Evolutionary conservation across 2,329 filamentous ascomycete species (phyloP).

Genomic region (Aspergillus cejpii): DNA sequence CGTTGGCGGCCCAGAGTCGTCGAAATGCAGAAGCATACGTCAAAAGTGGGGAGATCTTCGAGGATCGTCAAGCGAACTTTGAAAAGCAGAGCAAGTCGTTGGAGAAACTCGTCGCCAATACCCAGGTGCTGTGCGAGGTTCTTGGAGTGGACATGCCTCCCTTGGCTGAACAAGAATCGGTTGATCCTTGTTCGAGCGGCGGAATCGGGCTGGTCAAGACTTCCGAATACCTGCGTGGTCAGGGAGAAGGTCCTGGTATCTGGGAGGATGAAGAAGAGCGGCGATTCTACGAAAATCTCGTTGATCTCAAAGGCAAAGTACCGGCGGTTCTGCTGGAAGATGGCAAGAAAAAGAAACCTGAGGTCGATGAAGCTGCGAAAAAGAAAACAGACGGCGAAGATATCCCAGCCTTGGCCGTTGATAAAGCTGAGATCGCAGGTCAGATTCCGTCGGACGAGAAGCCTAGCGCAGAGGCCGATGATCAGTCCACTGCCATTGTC

Average conservation of each 20-base stretch:
- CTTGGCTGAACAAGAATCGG: conserved; percentile 72
- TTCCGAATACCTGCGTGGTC: conserved; percentile 83
- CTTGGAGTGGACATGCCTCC: conserved; percentile 91
- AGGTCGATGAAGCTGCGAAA: conserved; percentile 72
- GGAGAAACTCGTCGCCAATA: conserved; percentile 82
- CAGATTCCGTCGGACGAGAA: conserved; percentile 47
- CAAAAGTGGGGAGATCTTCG: conserved; percentile 96
- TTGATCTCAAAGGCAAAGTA: conserved; percentile 92
- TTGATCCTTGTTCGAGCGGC: conserved; percentile 59
- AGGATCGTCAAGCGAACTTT: conserved; percentile 91
- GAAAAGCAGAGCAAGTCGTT: conserved; percentile 90
- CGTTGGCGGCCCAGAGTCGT: conserved; percentile 75
- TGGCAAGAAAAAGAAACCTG: conserved; percentile 83
- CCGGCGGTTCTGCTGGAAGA: conserved; percentile 91
- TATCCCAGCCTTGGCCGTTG: conserved; percentile 41
- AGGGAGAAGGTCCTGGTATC: conserved; percentile 85
- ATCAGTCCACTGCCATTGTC: conserved; percentile 85
- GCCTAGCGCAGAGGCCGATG: conserved; percentile 55
- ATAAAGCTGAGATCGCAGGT: conserved; percentile 32
- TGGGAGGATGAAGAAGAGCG: conserved; percentile 99
- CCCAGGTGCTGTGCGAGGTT: conserved; percentile 82
- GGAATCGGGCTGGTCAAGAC: conserved; percentile 91
- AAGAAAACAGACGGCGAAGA: conserved; percentile 58
- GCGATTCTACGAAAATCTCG: conserved; percentile 94
- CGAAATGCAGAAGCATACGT: conserved; percentile 98